Conservation (phyloP, 2,329 filamentous ascomycete species). For the Pseudogymnoascus destructans region DNA sequence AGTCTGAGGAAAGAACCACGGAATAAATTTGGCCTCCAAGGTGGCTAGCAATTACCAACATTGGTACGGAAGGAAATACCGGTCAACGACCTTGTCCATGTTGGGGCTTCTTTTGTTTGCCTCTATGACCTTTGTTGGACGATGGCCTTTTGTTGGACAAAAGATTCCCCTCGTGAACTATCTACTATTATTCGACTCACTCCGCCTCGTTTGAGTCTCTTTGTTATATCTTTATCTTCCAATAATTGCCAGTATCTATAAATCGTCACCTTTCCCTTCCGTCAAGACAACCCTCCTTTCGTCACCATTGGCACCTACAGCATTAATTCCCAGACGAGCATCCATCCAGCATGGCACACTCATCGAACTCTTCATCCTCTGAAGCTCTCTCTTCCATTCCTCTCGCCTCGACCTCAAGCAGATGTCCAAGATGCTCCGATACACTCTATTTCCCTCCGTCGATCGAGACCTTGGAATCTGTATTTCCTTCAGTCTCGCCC, state of each 20-base stretch:
- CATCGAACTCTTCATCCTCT: not conserved
- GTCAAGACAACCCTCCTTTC: not conserved
- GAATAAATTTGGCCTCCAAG: not conserved
- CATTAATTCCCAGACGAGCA: not conserved
- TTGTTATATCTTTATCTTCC: not conserved
- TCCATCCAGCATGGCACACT: not conserved
- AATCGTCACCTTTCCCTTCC: not conserved
- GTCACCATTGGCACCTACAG: not conserved
- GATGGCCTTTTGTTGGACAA: not conserved
- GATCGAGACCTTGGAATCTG: not conserved
- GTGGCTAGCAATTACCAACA: not conserved
- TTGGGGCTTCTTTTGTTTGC: slow-evolving; percentile 1
- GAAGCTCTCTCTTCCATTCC: not conserved
- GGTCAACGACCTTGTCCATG: not conserved
- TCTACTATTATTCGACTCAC: not conserved
- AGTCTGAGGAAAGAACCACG: not conserved
- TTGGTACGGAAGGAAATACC: not conserved
- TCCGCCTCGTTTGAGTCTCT: not conserved
- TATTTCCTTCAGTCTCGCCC: not conserved
- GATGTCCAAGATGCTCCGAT: not conserved
- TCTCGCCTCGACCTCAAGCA: not conserved
- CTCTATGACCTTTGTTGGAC: not conserved
- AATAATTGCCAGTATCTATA: not conserved
- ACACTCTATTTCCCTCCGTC: not conserved
- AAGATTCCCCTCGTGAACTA: not conserved